Percentiles rank a stretch among this genome's conserved stretches.
Evolutionary conservation across 1,139 yeast species (phyloP).

Genomic region (Pichia sp.): DNA sequence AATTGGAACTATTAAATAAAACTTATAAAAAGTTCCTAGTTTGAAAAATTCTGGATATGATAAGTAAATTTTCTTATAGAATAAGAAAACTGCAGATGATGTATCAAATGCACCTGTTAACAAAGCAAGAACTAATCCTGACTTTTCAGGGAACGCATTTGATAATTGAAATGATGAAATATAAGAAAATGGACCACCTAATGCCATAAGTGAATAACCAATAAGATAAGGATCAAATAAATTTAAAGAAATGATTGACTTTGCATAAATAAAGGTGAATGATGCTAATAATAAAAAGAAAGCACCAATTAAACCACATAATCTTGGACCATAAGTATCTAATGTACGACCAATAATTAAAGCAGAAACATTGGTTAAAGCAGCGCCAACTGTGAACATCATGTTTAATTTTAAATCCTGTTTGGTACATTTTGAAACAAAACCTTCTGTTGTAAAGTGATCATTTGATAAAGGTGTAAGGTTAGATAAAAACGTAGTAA

Average conservation of each 20-base stretch:
- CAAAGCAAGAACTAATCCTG: conserved; percentile 65
- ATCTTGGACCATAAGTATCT: conserved; percentile 48
- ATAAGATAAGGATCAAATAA: conserved; percentile 35
- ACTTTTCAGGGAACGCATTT: conserved; percentile 44
- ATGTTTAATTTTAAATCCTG: conserved; percentile 51
- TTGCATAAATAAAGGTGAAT: conserved; percentile 33
- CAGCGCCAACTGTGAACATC: conserved; percentile 53
- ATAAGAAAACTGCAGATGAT: conserved; percentile 48
- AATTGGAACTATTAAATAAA: conserved; percentile 44
- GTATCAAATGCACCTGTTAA: conserved; percentile 77
- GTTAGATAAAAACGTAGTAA: conserved; percentile 1
- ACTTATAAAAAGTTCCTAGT: conserved; percentile 38
- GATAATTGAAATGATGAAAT: conserved; percentile 43
- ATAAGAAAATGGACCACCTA: conserved; percentile 43
- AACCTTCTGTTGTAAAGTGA: conserved; percentile 12
- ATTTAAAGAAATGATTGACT: conserved; percentile 12
- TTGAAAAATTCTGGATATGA: conserved; percentile 23
- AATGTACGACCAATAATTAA: conserved; percentile 49
- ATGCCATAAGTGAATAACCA: conserved; percentile 39
- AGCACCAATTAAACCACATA: conserved; percentile 48
- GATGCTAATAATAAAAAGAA: conserved; percentile 38
- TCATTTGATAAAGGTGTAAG: conserved; percentile 1
- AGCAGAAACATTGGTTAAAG: conserved; percentile 51
- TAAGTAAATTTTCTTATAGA: conserved; percentile 42
- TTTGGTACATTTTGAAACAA: conserved; percentile 35